These are phyloP conservation scores for Pyrenophora graminea DNA, from an alignment of 2,329 filamentous ascomycete species.

Conservation along the genomic window DNA sequence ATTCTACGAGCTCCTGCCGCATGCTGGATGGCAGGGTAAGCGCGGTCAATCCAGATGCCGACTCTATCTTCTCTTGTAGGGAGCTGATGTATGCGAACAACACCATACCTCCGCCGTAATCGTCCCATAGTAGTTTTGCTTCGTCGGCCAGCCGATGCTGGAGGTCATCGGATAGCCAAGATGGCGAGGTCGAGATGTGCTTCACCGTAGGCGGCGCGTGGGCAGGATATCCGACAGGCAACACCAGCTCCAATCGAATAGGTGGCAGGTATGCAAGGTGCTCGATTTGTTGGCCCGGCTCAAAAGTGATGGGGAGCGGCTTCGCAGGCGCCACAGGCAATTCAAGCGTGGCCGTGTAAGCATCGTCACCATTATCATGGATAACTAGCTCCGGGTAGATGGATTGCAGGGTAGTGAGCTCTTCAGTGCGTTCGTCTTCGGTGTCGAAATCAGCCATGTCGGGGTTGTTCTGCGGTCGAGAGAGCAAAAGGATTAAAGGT, in stretches of 20 bases:
- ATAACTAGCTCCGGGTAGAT: constrained; percentile 65
- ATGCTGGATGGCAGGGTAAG: constrained; percentile 55
- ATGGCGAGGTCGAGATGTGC: constrained; percentile 51
- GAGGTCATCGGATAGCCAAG: constrained; percentile 58
- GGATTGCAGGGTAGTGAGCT: constrained; percentile 62
- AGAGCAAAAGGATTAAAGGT: neutral
- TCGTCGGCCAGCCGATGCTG: constrained; percentile 53
- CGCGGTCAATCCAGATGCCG: constrained; percentile 56
- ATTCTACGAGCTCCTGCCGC: constrained; percentile 75
- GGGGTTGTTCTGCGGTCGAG: neutral
- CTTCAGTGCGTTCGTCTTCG: constrained; percentile 63
- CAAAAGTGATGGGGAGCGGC: constrained; percentile 49
- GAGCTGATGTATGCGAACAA: constrained; percentile 65
- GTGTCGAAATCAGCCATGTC: constrained; percentile 34
- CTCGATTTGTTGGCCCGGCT: constrained; percentile 47
- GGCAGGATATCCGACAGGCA: constrained; percentile 62
- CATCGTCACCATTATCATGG: constrained; percentile 45
- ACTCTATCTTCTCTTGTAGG: constrained; percentile 62
- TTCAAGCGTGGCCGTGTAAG: constrained; percentile 56
- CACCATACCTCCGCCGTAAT: constrained; percentile 61
- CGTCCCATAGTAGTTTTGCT: constrained; percentile 61
- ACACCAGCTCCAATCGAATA: constrained; percentile 56
- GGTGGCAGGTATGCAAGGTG: constrained; percentile 61
- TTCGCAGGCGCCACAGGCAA: constrained; percentile 59
- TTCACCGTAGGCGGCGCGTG: constrained; percentile 55